Evolutionary conservation across 2,329 filamentous ascomycete genomes (phyloP).

Genomic region (Fusarium pininemorale): DNA sequence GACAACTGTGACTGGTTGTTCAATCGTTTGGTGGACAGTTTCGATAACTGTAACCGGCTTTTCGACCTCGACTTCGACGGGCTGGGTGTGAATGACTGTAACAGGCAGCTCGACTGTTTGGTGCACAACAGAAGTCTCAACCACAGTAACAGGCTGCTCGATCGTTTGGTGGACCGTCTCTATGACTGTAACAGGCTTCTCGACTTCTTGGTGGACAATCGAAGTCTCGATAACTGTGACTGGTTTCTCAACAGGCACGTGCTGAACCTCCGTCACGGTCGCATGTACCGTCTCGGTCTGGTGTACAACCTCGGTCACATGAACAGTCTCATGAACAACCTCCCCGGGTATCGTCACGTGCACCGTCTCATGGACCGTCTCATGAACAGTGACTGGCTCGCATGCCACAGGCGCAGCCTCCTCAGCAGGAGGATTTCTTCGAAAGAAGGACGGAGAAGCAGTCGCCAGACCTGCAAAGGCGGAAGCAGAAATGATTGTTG

Average conservation of each 20-base stretch:
- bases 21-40: slow-evolving; percentile 6
- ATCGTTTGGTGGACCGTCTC: slow-evolving; percentile 16
- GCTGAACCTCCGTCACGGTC: slow-evolving; percentile 9
- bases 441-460: slow-evolving; percentile 21
- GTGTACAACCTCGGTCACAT: background rate
- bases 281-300: background rate
- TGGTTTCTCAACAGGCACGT: background rate
- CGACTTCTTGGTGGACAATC: slow-evolving; percentile 1
- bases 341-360: slow-evolving; percentile 14
- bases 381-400: slow-evolving; percentile 15
- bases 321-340: slow-evolving; percentile 5
- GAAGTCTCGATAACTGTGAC: background rate
- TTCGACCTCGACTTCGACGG: slow-evolving; percentile 8
- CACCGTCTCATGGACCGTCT: background rate
- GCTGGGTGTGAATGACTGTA: background rate
- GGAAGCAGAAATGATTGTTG: slow-evolving; percentile 10
- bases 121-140: slow-evolving; percentile 14
- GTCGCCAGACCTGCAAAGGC: slow-evolving; percentile 16
- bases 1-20: slow-evolving; percentile 9
- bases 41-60: slow-evolving; percentile 11
- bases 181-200: slow-evolving; percentile 13
- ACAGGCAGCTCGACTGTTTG: slow-evolving; percentile 7
- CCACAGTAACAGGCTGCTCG: background rate
- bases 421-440: slow-evolving; percentile 13
- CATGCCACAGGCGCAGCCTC: slow-evolving; percentile 4